Evolutionary conservation across 2,329 filamentous ascomycete species (phyloP).

Genomic region (Xylaria sp.): DNA sequence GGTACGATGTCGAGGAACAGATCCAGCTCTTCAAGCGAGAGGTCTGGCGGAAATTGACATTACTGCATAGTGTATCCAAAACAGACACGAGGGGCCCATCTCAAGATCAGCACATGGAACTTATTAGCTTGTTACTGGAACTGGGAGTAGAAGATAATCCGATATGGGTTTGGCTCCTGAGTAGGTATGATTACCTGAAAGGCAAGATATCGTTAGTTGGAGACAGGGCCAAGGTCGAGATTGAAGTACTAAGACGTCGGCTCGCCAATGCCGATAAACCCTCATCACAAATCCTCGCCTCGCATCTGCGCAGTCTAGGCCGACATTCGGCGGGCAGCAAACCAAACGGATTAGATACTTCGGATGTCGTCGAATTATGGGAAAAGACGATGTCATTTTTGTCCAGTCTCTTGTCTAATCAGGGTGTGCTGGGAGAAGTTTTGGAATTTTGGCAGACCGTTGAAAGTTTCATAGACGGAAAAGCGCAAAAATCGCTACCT

Average conservation of each 20-base stretch:
- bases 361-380: constrained; percentile 88
- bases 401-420: constrained; percentile 73
- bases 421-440: constrained; percentile 86
- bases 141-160: constrained; percentile 94
- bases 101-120: constrained; percentile 87
- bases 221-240: constrained; percentile 87
- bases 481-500: constrained; percentile 79
- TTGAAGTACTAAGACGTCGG: constrained; percentile 85
- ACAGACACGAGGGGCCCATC: constrained; percentile 58
- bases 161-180: constrained; percentile 94
- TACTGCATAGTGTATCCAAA: constrained; percentile 62
- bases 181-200: constrained; percentile 87
- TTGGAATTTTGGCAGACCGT: constrained; percentile 94
- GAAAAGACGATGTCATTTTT: constrained; percentile 82
- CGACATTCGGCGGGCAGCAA: constrained; percentile 69
- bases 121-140: constrained; percentile 88
- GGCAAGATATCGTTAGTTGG: constrained; percentile 80
- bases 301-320: constrained; percentile 75
- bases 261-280: constrained; percentile 78
- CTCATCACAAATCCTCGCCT: constrained; percentile 69
- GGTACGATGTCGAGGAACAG: constrained; percentile 90
- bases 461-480: constrained; percentile 87
- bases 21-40: constrained; percentile 87
- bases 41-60: constrained; percentile 80
- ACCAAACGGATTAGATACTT: constrained; percentile 71